Conservation (phyloP, 2,329 filamentous ascomycete species). For the Diplodia mutila region DNA sequence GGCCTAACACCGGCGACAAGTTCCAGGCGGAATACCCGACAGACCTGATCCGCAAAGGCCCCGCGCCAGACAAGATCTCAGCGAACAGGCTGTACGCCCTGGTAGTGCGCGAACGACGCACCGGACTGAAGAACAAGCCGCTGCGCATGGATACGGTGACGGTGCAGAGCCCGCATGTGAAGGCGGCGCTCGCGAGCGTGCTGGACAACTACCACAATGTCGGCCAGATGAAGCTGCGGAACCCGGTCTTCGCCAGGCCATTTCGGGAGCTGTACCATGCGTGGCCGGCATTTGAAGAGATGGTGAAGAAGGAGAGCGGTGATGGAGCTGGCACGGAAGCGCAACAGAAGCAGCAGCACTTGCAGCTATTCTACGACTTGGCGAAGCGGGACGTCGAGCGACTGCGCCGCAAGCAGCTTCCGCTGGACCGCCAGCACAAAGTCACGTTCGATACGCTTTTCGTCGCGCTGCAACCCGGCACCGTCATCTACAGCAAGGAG, state of each 20-base stretch:
- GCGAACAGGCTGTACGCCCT: not conserved
- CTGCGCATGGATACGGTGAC: not conserved
- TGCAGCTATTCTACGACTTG: not conserved
- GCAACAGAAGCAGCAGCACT: too few relatives aligned
- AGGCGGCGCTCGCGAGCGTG: not conserved
- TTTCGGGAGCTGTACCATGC: not conserved
- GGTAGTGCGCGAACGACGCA: not conserved
- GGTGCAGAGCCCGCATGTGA: constrained; percentile 15
- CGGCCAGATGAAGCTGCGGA: not conserved
- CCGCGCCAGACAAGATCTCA: not conserved
- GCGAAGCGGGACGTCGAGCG: not conserved
- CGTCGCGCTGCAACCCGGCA: not conserved
- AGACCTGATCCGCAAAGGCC: not conserved
- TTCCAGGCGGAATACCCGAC: not conserved
- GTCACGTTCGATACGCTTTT: not conserved
- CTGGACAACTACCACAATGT: not conserved
- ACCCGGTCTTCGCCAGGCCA: not conserved
- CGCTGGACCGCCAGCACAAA: not conserved
- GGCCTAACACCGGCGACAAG: not conserved
- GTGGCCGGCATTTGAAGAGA: not conserved
- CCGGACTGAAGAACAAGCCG: not conserved
- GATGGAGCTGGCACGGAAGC: too few relatives aligned
- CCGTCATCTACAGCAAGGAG: not conserved
- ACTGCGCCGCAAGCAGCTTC: not conserved
- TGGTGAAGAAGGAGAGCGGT: not conserved